A percentile compares a stretch with the other conserved stretches of the same genome.
These are phyloP conservation scores for Dryas alaskensis DNA, from an alignment of 306 rosid genomes.

Conservation along the genomic window DNA sequence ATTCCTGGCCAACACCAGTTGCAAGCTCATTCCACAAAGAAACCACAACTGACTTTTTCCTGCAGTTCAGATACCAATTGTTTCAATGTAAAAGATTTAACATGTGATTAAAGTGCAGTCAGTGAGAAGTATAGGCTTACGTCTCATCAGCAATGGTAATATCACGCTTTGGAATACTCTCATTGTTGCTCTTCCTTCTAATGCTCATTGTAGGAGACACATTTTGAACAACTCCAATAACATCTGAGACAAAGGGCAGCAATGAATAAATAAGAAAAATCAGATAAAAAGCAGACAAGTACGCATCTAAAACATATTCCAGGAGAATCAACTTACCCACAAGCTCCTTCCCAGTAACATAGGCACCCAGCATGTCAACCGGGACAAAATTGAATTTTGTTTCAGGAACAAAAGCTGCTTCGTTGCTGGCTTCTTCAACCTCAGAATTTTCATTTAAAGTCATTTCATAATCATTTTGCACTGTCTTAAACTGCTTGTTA, in stretches of 20 bases:
- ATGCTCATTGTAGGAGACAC: conserved; percentile 89
- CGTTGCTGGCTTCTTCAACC: conserved; percentile 78
- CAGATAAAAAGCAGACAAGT: background rate
- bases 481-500: conserved; percentile 83
- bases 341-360: conserved; percentile 63
- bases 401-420: conserved; percentile 71
- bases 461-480: conserved; percentile 92
- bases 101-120: background rate
- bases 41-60: conserved; percentile 82
- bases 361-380: conserved; percentile 82
- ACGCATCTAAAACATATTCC: no score
- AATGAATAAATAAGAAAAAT: no score
- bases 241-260: conserved; percentile 45
- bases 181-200: conserved; percentile 77
- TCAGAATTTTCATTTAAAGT: conserved; percentile 80
- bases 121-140: conserved; percentile 34
- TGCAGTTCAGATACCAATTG: conserved; percentile 29
- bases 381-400: conserved; percentile 71
- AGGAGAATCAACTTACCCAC: conserved; percentile 58
- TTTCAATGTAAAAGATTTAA: background rate
- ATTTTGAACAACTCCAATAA: conserved; percentile 78
- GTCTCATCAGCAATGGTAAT: conserved; percentile 89
- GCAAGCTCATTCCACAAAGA: conserved; percentile 96
- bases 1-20: conserved; percentile 68
- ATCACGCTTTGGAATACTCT: conserved; percentile 81